A percentile compares a stretch with the other conserved stretches of the same genome.
Evolutionary conservation across 2,329 filamentous ascomycete species (phyloP).

Genomic region (Sordariomycetes sp.): DNA sequence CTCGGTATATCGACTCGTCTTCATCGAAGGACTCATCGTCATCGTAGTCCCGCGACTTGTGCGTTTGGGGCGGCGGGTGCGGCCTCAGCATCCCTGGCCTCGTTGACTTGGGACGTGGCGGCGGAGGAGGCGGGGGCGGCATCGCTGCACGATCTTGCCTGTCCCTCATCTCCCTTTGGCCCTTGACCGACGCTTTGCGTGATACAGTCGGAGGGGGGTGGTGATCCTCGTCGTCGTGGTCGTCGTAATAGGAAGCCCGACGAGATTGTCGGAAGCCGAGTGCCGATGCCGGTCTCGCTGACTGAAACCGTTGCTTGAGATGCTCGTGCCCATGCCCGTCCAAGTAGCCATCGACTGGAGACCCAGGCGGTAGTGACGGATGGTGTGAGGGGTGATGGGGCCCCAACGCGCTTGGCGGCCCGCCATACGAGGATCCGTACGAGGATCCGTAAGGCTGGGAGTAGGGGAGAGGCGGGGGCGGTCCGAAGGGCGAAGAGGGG

Average conservation of each 20-base stretch:
- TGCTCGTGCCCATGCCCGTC: not conserved
- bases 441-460: conserved; percentile 1
- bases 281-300: not conserved
- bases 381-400: not conserved
- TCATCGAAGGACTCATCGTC: conserved; percentile 5
- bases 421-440: conserved; percentile 4
- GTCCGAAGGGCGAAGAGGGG: not conserved
- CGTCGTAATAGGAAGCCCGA: conserved; percentile 2
- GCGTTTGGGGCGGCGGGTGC: conserved; percentile 3
- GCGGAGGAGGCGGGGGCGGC: conserved; percentile 13
- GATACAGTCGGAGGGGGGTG: not conserved
- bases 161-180: conserved; percentile 1
- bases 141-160: conserved; percentile 2
- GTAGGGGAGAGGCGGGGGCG: not conserved
- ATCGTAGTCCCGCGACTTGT: conserved; percentile 4
- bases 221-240: conserved; percentile 1
- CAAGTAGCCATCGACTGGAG: conserved; percentile 3
- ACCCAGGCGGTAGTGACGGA: not conserved
- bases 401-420: not conserved
- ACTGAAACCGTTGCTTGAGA: conserved; percentile 2
- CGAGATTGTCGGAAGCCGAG: not conserved
- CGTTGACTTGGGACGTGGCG: conserved; percentile 1
- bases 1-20: not conserved
- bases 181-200: conserved; percentile 3
- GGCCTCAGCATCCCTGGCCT: not conserved